These are phyloP conservation scores for Stagonosporopsis vannaccii DNA, from an alignment of 2,329 filamentous ascomycete genomes.

Conservation along the genomic window DNA sequence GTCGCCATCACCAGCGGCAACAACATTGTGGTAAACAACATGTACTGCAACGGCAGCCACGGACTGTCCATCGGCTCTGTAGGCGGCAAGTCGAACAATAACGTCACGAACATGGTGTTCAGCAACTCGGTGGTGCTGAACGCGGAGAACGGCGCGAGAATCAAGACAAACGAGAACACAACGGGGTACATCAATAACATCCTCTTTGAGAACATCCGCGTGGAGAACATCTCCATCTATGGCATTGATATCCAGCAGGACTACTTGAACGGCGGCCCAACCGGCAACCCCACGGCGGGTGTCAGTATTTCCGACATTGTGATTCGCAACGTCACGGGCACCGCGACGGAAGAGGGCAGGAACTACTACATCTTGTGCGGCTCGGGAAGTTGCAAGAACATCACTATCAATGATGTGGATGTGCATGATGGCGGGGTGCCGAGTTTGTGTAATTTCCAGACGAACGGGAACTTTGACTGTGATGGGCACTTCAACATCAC, in stretches of 20 bases:
- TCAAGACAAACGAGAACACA: conserved; percentile 63
- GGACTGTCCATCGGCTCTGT: conserved; percentile 67
- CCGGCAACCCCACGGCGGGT: conserved; percentile 55
- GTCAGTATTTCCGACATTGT: conserved; percentile 56
- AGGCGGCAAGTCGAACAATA: conserved; percentile 63
- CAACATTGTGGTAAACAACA: conserved; percentile 47
- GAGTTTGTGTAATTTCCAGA: conserved; percentile 39
- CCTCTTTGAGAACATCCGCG: conserved; percentile 56
- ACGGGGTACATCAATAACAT: conserved; percentile 61
- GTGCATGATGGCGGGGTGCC: conserved; percentile 49
- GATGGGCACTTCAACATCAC: conserved; percentile 26
- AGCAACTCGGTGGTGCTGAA: conserved; percentile 57
- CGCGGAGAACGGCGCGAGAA: conserved; percentile 64
- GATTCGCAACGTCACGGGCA: conserved; percentile 53
- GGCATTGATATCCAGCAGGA: conserved; percentile 62
- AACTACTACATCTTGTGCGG: conserved; percentile 64
- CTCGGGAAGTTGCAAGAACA: conserved; percentile 59
- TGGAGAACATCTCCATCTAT: conserved; percentile 56
- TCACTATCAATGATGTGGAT: conserved; percentile 60
- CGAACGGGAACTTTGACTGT: conserved; percentile 37
- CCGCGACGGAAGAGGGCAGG: conserved; percentile 41
- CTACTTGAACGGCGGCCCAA: conserved; percentile 57
- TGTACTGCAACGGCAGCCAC: conserved; percentile 60
- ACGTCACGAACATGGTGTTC: conserved; percentile 61
- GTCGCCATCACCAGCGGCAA: conserved; percentile 64